Percentiles rank a stretch among this genome's conserved stretches.
Evolutionary conservation across 1,139 yeast genomes (phyloP).

Genomic region (Taiozyma sp.): DNA sequence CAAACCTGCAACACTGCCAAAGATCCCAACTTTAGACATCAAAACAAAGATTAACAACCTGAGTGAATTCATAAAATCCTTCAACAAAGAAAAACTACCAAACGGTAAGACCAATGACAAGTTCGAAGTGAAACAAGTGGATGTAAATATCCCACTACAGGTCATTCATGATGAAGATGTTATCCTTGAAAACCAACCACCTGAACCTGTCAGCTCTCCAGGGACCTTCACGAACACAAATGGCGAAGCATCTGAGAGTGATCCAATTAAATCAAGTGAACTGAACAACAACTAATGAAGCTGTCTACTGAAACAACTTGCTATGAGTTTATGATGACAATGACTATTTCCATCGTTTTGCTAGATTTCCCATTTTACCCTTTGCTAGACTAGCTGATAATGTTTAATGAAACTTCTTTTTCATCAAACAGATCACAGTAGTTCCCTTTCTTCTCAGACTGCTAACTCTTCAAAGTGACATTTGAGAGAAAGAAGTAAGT

Average conservation of each 20-base stretch:
- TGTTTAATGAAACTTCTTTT: background rate
- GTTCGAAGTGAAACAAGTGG: background rate
- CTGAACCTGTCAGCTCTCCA: background rate
- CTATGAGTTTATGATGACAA: background rate
- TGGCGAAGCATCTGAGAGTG: background rate
- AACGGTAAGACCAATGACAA: background rate
- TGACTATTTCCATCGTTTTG: background rate
- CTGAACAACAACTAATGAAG: background rate
- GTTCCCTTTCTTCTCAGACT: no score
- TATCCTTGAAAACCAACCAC: background rate
- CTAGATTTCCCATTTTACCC: background rate
- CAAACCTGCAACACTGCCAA: conserved; percentile 1
- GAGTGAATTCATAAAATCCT: background rate
- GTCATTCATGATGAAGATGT: background rate
- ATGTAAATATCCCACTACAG: background rate
- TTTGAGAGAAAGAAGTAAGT: no score
- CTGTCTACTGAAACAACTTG: background rate
- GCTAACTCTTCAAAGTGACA: no score
- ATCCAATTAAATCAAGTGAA: background rate
- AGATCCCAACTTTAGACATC: conserved; percentile 1
- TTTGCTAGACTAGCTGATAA: background rate
- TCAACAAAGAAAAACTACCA: background rate
- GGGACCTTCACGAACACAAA: no score
- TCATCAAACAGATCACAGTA: background rate
- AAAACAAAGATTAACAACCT: background rate